Conservation (phyloP, 2,329 filamentous ascomycete genomes). For the Elsinoe perseae region DNA sequence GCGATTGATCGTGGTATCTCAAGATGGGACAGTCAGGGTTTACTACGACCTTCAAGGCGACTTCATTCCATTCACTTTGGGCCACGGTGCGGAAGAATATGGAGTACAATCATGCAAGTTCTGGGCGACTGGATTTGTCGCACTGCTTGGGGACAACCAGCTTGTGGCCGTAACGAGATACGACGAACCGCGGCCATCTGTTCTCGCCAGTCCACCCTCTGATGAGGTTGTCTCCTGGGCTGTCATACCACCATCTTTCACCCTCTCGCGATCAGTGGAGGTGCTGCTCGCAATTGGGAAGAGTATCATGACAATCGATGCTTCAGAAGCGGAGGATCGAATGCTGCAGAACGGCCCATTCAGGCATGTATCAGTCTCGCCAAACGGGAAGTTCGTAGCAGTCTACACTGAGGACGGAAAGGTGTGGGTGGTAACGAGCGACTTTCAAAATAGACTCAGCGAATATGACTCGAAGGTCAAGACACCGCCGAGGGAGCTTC, state of each 20-base stretch:
- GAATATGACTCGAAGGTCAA: conserved; percentile 85
- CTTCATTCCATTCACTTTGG: conserved; percentile 88
- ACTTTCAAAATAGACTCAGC: conserved; percentile 86
- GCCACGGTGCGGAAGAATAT: conserved; percentile 77
- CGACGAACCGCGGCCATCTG: conserved; percentile 78
- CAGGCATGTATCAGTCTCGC: conserved; percentile 80
- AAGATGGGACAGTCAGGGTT: conserved; percentile 83
- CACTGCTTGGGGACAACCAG: conserved; percentile 78
- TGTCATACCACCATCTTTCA: conserved; percentile 78
- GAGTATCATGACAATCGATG: conserved; percentile 81
- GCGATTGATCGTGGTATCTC: conserved; percentile 76
- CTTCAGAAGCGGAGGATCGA: conserved; percentile 82
- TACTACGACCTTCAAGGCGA: conserved; percentile 90
- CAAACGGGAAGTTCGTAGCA: conserved; percentile 79
- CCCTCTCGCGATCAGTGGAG: conserved; percentile 86
- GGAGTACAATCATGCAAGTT: conserved; percentile 87
- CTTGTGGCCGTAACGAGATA: conserved; percentile 84
- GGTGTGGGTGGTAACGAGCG: conserved; percentile 86
- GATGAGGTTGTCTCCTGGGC: conserved; percentile 82
- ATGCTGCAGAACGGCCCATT: conserved; percentile 89
- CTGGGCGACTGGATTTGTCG: conserved; percentile 87
- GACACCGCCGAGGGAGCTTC: conserved; percentile 76
- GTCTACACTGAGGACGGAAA: conserved; percentile 79
- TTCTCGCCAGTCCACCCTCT: conserved; percentile 67
- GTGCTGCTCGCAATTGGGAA: conserved; percentile 76